Base-by-base conservation (phyloP, 2,329 filamentous ascomycete species). In the Aspergillus intermedius region DNA sequence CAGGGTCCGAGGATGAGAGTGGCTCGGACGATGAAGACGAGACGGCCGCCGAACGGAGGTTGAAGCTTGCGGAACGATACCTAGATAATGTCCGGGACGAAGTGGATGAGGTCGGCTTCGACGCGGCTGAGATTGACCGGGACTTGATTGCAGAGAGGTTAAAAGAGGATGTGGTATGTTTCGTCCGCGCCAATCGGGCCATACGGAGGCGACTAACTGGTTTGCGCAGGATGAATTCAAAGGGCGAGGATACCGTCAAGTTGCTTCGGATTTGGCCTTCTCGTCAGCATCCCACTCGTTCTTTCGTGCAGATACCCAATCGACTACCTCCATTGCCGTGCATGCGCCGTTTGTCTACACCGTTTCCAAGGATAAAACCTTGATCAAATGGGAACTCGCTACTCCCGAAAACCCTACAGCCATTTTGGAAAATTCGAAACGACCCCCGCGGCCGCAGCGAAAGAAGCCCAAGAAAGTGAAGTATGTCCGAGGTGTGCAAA, bases 91-190 rank as follows among this genome's bases (percentile, higher is more conserved):
- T 96, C 53, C 83, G 86, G 61, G 80, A 87, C 61, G 87, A 95
- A 57, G 83, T 89, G 49, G 86, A 94, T 59, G 86, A 89, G 55
- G 79, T 79, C 46, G 93, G 90, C 35, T 98, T 97, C 63, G 90
- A 98, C 70, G 93, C 93, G 6, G 90, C 86, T 59, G 88, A 97
- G 46, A 87, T 98, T 50, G 93, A 97, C 71, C 80, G 86, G 50
- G 93, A 98, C 64, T 74, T 96, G 59, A 91, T 98, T 60, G 90
- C 91, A 39, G 88, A 95, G 68, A 78, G 91, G 59, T 74, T 98
- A 60, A 84, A 91, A 69, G 89, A 96, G 71, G 93, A 97, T 66
- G 88, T 93, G 40, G 84, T 74, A 73, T 58, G 71, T 68, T 46
- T 48, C 34, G 7, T 34, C 43, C 42, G 17, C 40, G 8, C 5